phyloP scores from a whole-genome alignment of 495 filamentous ascomycete species.

The Neurospora africana region DNA sequence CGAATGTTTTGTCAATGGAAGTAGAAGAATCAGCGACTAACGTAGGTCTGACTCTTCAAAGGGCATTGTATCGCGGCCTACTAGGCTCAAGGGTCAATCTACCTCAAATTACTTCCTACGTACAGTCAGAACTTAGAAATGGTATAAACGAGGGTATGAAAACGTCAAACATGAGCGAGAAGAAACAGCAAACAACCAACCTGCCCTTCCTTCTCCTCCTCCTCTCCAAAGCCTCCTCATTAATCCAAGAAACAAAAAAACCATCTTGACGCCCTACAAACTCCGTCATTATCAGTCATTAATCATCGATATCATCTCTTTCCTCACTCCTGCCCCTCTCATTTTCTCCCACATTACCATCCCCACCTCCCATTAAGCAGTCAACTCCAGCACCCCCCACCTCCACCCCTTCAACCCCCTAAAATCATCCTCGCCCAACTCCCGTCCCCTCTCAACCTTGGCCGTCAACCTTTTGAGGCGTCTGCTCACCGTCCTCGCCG shows the following conservation, averaged over 20 bases:
- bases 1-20: background rate
- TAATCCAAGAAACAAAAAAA: background rate
- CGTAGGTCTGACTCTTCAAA: background rate
- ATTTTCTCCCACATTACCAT: background rate
- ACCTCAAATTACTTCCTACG: background rate
- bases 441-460: slow-evolving; percentile 31
- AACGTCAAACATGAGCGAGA: background rate
- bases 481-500: slow-evolving; percentile 28
- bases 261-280: background rate
- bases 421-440: slow-evolving; percentile 30
- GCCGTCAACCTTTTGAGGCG: slow-evolving; percentile 28
- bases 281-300: background rate
- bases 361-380: slow-evolving; percentile 1
- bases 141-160: background rate
- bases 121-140: background rate
- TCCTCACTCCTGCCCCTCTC: background rate
- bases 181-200: background rate
- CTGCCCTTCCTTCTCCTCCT: background rate
- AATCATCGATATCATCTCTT: background rate
- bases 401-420: slow-evolving; percentile 33
- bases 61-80: background rate
- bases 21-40: background rate
- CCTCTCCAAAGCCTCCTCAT: background rate
- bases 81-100: background rate
- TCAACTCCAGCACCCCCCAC: slow-evolving; percentile 36